Evolutionary conservation across 1,284 basidiomycete genomes (phyloP).

Genomic region (Gymnopus androsaceus): DNA sequence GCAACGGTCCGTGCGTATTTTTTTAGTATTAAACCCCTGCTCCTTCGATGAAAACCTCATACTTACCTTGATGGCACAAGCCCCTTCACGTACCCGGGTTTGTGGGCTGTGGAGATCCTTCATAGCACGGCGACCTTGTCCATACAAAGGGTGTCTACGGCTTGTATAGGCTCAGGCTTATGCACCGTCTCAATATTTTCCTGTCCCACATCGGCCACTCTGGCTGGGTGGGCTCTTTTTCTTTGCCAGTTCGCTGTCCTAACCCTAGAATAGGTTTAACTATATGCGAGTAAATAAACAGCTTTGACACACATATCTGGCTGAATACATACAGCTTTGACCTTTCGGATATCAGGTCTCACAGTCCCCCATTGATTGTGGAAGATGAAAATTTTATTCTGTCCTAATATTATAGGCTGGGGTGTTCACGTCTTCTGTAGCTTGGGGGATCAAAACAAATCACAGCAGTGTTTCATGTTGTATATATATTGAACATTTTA

Average conservation of each 20-base stretch:
- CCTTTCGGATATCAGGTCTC: not conserved
- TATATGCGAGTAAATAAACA: not conserved
- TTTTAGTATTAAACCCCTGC: conserved; percentile 1
- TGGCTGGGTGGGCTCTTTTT: conserved; percentile 17
- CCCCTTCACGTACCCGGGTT: conserved; percentile 14
- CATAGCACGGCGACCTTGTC: conserved; percentile 15
- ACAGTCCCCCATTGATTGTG: not conserved
- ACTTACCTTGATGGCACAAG: conserved; percentile 18
- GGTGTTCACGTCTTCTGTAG: not conserved
- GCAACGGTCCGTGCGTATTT: conserved; percentile 8
- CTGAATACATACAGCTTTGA: not conserved
- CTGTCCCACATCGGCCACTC: conserved; percentile 17
- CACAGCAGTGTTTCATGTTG: no score
- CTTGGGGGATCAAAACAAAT: no score
- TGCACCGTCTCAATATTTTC: conserved; percentile 17
- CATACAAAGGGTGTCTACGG: conserved; percentile 16
- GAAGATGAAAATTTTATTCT: not conserved
- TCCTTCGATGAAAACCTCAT: conserved; percentile 1
- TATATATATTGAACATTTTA: not conserved
- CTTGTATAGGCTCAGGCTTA: conserved; percentile 15
- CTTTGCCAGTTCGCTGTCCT: not conserved
- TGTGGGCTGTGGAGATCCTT: conserved; percentile 15
- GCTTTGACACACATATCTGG: not conserved
- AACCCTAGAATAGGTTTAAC: conserved; percentile 8
- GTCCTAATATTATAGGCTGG: not conserved